A percentile compares a stretch with the other conserved stretches of the same genome.
Conservation (phyloP, 1,284 basidiomycete genomes). For the Microbotryum scabiosae region DNA sequence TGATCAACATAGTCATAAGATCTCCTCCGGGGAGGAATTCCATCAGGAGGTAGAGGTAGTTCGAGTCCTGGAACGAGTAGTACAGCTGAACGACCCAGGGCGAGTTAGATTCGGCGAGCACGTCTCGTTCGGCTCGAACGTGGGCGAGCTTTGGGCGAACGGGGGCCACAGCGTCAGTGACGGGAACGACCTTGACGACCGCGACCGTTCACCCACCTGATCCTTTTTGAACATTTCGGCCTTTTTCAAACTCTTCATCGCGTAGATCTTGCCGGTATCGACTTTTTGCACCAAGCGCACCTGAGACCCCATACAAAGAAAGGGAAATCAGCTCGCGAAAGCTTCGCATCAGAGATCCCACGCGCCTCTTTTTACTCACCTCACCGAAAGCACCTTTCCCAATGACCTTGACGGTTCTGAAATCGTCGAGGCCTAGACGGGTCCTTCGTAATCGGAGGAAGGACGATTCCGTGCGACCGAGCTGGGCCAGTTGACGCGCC, state of each 20-base stretch:
- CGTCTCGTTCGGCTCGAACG: conserved; percentile 95
- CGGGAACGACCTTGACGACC: not conserved
- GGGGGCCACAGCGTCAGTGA: not conserved
- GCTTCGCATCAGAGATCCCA: not conserved
- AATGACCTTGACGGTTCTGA: conserved; percentile 95
- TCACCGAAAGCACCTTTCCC: conserved; percentile 99
- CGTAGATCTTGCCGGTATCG: conserved; percentile 96
- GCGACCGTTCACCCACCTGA: conserved; percentile 53
- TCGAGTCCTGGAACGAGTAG: conserved; percentile 96
- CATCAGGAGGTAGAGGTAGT: conserved; percentile 97
- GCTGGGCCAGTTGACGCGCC: conserved; percentile 78
- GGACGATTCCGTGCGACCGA: conserved; percentile 76
- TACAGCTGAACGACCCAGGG: conserved; percentile 97
- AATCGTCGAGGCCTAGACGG: conserved; percentile 85
- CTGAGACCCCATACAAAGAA: conserved; percentile 40
- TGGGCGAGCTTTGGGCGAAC: conserved; percentile 66
- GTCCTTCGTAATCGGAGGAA: conserved; percentile 85
- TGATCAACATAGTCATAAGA: conserved; percentile 98
- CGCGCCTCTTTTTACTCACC: conserved; percentile 44
- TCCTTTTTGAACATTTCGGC: conserved; percentile 99
- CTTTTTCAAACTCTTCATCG: conserved; percentile 98
- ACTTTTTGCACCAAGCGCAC: conserved; percentile 93
- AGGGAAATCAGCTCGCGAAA: not conserved
- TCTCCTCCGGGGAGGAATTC: conserved; percentile 97
- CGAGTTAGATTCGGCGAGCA: conserved; percentile 93